Evolutionary conservation across 2,329 filamentous ascomycete genomes (phyloP).

Genomic region (Cercospora sp.): DNA sequence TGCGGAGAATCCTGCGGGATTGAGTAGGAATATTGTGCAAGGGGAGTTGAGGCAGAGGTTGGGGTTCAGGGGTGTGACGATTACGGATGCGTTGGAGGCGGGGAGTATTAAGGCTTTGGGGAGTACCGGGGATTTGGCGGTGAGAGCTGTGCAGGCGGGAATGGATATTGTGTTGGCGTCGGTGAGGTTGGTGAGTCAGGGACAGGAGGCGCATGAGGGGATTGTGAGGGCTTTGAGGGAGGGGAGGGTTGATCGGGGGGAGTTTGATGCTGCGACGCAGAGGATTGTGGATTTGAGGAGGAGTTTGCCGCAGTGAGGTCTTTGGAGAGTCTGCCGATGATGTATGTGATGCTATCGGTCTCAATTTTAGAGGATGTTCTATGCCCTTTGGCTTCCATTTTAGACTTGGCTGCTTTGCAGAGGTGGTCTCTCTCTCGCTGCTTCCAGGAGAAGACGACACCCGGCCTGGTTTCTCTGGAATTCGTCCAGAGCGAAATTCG

Average conservation of each 20-base stretch:
- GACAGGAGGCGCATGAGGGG: conserved; percentile 12
- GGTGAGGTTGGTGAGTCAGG: conserved; percentile 17
- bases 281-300: conserved; percentile 19
- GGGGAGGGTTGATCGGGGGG: conserved; percentile 16
- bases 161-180: conserved; percentile 25
- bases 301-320: conserved; percentile 1
- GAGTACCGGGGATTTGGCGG: conserved; percentile 14
- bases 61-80: conserved; percentile 23
- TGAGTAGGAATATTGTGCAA: conserved; percentile 20
- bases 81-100: conserved; percentile 26
- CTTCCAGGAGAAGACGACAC: no score
- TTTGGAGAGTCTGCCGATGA: not conserved
- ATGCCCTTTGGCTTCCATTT: not conserved
- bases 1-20: conserved; percentile 11
- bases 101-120: conserved; percentile 22
- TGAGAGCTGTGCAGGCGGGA: conserved; percentile 18
- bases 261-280: conserved; percentile 19
- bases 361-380: no score
- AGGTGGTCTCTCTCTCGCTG: no score
- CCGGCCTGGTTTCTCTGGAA: no score
- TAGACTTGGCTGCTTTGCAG: not conserved
- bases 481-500: no score
- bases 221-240: conserved; percentile 16
- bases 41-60: conserved; percentile 19
- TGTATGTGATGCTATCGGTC: not conserved